These are phyloP conservation scores for Gaultheria prostrata DNA, from an alignment of 148 eudicot species.

Conservation along the genomic window DNA sequence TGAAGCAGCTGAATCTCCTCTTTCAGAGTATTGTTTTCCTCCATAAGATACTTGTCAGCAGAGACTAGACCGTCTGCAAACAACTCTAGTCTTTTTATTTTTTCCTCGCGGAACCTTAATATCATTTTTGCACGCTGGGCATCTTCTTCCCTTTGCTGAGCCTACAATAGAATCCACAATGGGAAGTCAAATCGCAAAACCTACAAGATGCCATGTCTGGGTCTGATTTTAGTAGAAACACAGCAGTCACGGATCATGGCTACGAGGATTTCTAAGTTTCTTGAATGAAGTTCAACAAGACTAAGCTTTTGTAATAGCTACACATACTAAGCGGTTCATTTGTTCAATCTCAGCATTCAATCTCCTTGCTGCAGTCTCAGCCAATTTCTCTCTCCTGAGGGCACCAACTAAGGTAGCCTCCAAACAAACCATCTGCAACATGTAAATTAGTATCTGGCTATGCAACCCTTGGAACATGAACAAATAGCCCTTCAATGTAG, in stretches of 20 bases:
- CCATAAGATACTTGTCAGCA: conserved; percentile 33
- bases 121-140: conserved; percentile 29
- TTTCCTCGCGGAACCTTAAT: conserved; percentile 33
- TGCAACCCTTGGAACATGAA: background rate
- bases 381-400: conserved; percentile 46
- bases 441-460: background rate
- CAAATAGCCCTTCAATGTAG: background rate
- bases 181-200: background rate
- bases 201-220: background rate
- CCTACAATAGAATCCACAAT: conserved; percentile 28
- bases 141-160: conserved; percentile 47
- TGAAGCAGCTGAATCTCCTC: conserved; percentile 43
- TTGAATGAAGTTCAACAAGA: background rate
- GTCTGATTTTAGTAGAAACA: background rate
- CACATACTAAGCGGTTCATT: conserved; percentile 36
- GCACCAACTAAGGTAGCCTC: conserved; percentile 41
- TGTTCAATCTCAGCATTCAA: conserved; percentile 42
- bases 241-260: conserved; percentile 8
- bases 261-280: background rate
- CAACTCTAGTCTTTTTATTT: conserved; percentile 31
- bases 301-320: background rate
- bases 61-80: conserved; percentile 30
- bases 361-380: conserved; percentile 39
- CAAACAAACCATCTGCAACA: conserved; percentile 32
- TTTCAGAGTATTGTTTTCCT: conserved; percentile 34